Conservation (phyloP, 2,329 filamentous ascomycete genomes). For the Diaporthe sp. region DNA sequence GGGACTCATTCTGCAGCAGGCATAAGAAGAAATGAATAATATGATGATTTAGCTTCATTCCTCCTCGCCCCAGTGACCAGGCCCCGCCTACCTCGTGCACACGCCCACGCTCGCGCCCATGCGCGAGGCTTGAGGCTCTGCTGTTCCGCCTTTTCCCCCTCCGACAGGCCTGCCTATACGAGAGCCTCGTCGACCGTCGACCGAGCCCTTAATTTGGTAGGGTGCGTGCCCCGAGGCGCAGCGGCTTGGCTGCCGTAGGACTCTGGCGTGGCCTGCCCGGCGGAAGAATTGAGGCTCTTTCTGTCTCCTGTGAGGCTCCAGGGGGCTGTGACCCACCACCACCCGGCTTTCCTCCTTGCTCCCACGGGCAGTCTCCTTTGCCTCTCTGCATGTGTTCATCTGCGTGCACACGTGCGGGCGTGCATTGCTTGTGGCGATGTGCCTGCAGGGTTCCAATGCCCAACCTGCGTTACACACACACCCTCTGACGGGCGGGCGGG, state of each 20-base stretch:
- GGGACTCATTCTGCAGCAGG: conserved; percentile 6
- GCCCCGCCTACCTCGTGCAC: neutral
- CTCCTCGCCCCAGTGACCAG: neutral
- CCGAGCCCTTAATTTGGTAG: neutral
- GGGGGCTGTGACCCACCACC: conserved; percentile 9
- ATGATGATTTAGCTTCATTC: neutral
- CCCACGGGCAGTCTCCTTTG: neutral
- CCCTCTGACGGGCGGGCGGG: neutral
- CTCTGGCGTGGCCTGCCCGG: neutral
- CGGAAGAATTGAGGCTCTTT: neutral
- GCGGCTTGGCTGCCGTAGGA: conserved; percentile 23
- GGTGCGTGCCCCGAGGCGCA: conserved; percentile 7
- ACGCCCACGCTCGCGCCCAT: neutral
- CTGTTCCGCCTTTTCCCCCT: neutral
- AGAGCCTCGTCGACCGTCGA: conserved; percentile 4
- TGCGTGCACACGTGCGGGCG: neutral
- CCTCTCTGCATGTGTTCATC: neutral
- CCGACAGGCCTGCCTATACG: conserved; percentile 7
- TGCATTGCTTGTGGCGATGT: neutral
- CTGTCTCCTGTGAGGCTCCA: neutral
- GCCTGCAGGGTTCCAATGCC: conserved; percentile 2
- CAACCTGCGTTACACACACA: neutral
- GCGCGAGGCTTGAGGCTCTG: conserved; percentile 24
- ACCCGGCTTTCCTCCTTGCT: neutral
- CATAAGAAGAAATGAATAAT: conserved; percentile 15